Conservation (phyloP, 108 stramenopile species). For the Cyclotella baltica region DNA sequence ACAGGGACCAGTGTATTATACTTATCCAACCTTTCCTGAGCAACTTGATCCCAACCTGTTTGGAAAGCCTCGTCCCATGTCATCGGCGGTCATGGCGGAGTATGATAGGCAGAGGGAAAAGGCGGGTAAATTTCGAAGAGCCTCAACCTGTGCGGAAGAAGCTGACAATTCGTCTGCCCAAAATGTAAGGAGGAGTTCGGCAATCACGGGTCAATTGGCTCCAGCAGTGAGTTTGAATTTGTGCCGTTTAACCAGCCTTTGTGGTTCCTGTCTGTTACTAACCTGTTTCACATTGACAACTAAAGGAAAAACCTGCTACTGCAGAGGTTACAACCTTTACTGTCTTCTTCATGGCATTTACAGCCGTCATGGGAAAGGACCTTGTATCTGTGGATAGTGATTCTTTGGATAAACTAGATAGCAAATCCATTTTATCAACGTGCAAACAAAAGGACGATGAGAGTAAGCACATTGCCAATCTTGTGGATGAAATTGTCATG, state of each 20-base stretch:
- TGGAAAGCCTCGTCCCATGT: conserved; percentile 77
- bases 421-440: conserved; percentile 73
- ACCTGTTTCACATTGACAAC: neutral
- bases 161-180: conserved; percentile 11
- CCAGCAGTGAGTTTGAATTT: conserved; percentile 32
- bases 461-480: conserved; percentile 28
- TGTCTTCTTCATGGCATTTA: conserved; percentile 87
- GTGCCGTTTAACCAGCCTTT: neutral
- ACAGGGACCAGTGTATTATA: conserved; percentile 62
- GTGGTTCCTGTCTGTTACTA: neutral
- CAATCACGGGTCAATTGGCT: conserved; percentile 23
- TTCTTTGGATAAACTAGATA: conserved; percentile 55
- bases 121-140: conserved; percentile 78
- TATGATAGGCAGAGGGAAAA: conserved; percentile 88
- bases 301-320: conserved; percentile 44
- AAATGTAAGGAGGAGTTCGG: conserved; percentile 26
- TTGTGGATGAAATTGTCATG: conserved; percentile 55
- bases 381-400: conserved; percentile 73
- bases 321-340: conserved; percentile 85
- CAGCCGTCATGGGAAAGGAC: conserved; percentile 81
- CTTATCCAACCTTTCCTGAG: conserved; percentile 79
- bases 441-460: conserved; percentile 40
- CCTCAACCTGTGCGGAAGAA: conserved; percentile 14
- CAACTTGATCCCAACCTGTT: conserved; percentile 73
- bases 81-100: conserved; percentile 85